Evolutionary conservation across 1,139 yeast genomes (phyloP).

Genomic region (Blastobotrys arbuscula): DNA sequence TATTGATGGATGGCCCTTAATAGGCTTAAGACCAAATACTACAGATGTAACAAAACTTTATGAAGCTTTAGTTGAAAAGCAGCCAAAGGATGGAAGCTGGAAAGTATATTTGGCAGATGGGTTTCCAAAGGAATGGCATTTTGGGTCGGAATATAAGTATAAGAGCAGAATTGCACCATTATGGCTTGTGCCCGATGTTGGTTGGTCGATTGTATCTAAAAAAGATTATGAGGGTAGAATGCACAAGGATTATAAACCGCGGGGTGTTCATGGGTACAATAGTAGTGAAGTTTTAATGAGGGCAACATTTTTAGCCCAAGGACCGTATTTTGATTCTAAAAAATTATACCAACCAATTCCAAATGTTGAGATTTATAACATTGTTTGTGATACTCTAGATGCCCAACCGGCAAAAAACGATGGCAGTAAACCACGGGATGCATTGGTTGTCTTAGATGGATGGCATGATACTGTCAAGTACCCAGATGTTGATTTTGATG

Average conservation of each 20-base stretch:
- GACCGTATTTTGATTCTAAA: slow-evolving; percentile 61
- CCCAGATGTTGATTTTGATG: slow-evolving; percentile 52
- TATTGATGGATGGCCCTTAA: slow-evolving; percentile 86
- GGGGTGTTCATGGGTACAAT: slow-evolving; percentile 82
- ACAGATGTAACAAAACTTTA: slow-evolving; percentile 38
- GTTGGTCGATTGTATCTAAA: slow-evolving; percentile 68
- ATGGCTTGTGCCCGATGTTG: slow-evolving; percentile 79
- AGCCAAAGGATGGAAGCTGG: slow-evolving; percentile 36
- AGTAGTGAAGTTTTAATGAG: slow-evolving; percentile 75
- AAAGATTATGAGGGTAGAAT: slow-evolving; percentile 45
- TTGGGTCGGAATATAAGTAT: slow-evolving; percentile 54
- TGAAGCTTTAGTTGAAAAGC: slow-evolving; percentile 30
- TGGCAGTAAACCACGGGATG: slow-evolving; percentile 40
- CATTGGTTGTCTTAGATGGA: slow-evolving; percentile 36
- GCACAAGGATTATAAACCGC: slow-evolving; percentile 48
- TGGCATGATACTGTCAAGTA: slow-evolving; percentile 54
- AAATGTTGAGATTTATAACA: slow-evolving; percentile 67
- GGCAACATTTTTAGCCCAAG: slow-evolving; percentile 71
- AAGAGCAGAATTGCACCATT: slow-evolving; percentile 70
- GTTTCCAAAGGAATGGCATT: slow-evolving; percentile 58
- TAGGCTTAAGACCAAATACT: slow-evolving; percentile 59
- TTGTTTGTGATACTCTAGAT: slow-evolving; percentile 64
- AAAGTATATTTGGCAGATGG: slow-evolving; percentile 51
- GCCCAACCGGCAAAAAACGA: slow-evolving; percentile 55
- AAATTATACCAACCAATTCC: slow-evolving; percentile 53